Evolutionary conservation across 2,329 filamentous ascomycete genomes (phyloP).

Genomic region (Chrysoporthe puriensis): DNA sequence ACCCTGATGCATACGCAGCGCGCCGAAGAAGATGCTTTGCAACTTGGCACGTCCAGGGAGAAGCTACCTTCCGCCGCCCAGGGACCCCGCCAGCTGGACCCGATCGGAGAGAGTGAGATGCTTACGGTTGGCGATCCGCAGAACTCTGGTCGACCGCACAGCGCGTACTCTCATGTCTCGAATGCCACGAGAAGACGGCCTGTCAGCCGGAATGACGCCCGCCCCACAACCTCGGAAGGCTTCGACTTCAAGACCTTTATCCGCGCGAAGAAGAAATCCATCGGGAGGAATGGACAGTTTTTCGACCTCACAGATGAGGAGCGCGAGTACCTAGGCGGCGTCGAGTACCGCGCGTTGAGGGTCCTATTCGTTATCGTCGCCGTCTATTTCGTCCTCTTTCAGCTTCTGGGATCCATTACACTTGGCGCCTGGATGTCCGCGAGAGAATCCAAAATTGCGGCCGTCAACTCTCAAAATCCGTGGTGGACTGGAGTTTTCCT

Average conservation of each 20-base stretch:
- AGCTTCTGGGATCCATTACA: slow-evolving; percentile 60
- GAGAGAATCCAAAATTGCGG: slow-evolving; percentile 6
- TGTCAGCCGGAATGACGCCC: slow-evolving; percentile 17
- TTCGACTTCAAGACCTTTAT: slow-evolving; percentile 39
- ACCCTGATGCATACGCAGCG: slow-evolving; percentile 20
- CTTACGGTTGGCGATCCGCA: slow-evolving; percentile 12
- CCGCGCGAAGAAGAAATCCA: slow-evolving; percentile 38
- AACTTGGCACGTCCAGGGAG: not conserved
- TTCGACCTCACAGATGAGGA: slow-evolving; percentile 56
- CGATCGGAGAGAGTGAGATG: slow-evolving; percentile 20
- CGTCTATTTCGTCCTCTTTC: slow-evolving; percentile 62
- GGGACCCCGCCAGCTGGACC: slow-evolving; percentile 20
- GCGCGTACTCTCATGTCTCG: slow-evolving; percentile 12
- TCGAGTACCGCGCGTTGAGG: slow-evolving; percentile 65
- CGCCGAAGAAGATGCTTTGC: slow-evolving; percentile 24
- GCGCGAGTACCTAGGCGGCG: slow-evolving; percentile 62
- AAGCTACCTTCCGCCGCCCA: not conserved
- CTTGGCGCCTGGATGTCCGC: slow-evolving; percentile 50
- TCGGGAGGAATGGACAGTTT: slow-evolving; percentile 59
- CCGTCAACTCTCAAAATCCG: slow-evolving; percentile 45
- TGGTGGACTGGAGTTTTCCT: slow-evolving; percentile 63
- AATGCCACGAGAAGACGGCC: slow-evolving; percentile 13
- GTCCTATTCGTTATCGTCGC: slow-evolving; percentile 64
- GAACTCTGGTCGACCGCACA: slow-evolving; percentile 11
- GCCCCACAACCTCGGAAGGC: slow-evolving; percentile 28